phyloP scores from a whole-genome alignment of 1,284 basidiomycete species.

The Ustilago trichophora region DNA sequence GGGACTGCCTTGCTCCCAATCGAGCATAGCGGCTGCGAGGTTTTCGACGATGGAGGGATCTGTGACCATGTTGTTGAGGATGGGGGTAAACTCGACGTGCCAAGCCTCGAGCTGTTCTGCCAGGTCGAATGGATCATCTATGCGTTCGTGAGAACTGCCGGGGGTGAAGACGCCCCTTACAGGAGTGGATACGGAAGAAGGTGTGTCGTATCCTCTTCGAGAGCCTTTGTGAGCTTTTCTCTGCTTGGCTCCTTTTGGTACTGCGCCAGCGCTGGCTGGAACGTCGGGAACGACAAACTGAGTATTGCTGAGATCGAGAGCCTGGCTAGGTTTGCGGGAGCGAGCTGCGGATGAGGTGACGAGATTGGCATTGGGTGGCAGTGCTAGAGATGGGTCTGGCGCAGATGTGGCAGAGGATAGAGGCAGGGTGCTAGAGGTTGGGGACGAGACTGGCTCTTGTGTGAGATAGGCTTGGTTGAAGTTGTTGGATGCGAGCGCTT shows the following conservation, averaged over 20 bases:
- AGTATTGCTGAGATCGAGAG: conserved; percentile 47
- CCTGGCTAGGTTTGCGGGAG: conserved; percentile 47
- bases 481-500: conserved; percentile 33
- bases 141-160: conserved; percentile 31
- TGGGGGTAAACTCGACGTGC: conserved; percentile 63
- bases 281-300: conserved; percentile 46
- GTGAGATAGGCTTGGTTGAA: conserved; percentile 14
- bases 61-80: conserved; percentile 52
- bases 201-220: conserved; percentile 34
- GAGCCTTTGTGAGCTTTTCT: conserved; percentile 40
- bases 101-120: conserved; percentile 62
- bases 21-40: conserved; percentile 47
- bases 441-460: conserved; percentile 18
- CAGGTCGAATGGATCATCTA: conserved; percentile 40
- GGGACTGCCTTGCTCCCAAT: conserved; percentile 44
- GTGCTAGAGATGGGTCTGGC: not conserved
- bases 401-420: not conserved
- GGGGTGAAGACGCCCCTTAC: conserved; percentile 36
- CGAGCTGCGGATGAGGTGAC: conserved; percentile 12
- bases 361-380: not conserved
- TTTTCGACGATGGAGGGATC: conserved; percentile 25
- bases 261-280: conserved; percentile 33
- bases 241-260: conserved; percentile 19
- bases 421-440: conserved; percentile 11
- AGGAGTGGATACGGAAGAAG: conserved; percentile 17